Evolutionary conservation across 202 grass and related monocot genomes (phyloP).

Genomic region (Tripidium arundinaceum): DNA sequence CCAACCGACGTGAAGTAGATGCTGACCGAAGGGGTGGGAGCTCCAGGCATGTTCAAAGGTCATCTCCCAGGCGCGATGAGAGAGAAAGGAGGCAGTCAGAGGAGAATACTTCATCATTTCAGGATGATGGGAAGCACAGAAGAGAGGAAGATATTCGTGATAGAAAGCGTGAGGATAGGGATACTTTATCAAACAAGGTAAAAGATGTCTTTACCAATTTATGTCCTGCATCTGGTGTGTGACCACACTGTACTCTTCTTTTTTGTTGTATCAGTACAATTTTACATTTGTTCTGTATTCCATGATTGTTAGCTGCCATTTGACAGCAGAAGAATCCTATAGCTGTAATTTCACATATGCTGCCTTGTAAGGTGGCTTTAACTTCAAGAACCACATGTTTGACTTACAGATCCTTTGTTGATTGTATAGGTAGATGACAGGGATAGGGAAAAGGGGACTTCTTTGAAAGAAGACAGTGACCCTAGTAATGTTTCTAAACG

Average conservation of each 20-base stretch:
- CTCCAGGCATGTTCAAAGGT: constrained; percentile 48
- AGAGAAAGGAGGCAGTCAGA: constrained; percentile 77
- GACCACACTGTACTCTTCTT: neutral
- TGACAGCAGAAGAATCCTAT: neutral
- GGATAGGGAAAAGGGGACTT: constrained; percentile 72
- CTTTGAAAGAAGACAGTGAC: constrained; percentile 75
- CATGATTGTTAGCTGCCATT: neutral
- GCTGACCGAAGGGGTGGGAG: constrained; percentile 48
- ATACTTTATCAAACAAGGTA: constrained; percentile 77
- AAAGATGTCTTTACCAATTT: neutral
- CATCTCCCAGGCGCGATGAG: constrained; percentile 73
- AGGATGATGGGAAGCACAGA: constrained; percentile 76
- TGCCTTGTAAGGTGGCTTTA: constrained; percentile 19
- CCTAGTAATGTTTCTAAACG: constrained; percentile 61
- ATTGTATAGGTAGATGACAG: constrained; percentile 70
- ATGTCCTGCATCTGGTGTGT: neutral
- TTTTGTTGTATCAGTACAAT: neutral
- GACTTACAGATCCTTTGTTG: constrained; percentile 26
- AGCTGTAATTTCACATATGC: neutral
- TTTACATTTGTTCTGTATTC: neutral
- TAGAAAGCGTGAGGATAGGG: constrained; percentile 88
- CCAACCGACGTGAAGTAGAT: constrained; percentile 62
- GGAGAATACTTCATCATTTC: constrained; percentile 48
- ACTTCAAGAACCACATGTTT: constrained; percentile 13
- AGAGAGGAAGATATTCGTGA: constrained; percentile 85